A percentile compares a stretch with the other conserved stretches of the same genome.
Evolutionary conservation across 2,329 filamentous ascomycete genomes (phyloP).

Genomic region (Colletotrichum sp.): DNA sequence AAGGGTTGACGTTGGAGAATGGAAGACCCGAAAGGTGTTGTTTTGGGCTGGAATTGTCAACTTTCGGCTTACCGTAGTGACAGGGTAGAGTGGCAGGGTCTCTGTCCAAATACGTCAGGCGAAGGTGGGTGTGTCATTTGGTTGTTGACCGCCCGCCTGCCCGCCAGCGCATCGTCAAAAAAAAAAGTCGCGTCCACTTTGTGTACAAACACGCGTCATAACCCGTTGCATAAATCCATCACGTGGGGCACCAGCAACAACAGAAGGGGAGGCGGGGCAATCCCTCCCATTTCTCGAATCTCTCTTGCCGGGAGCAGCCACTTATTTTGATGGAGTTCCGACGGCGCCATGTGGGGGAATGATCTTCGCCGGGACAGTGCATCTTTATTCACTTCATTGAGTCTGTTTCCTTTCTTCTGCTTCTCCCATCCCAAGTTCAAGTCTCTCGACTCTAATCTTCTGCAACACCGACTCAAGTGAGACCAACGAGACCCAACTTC

Average conservation of each 20-base stretch:
- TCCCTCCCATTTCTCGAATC: background rate
- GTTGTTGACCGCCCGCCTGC: background rate
- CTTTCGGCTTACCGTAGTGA: constrained; percentile 3
- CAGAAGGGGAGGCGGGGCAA: constrained; percentile 4
- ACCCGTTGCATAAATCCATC: constrained; percentile 16
- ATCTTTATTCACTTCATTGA: background rate
- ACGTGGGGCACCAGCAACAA: background rate
- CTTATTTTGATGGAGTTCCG: background rate
- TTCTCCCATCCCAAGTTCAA: background rate
- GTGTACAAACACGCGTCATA: constrained; percentile 17
- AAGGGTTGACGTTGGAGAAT: background rate
- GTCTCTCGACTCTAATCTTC: background rate
- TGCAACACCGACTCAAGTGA: background rate
- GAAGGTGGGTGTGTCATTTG: background rate
- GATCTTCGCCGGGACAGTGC: background rate
- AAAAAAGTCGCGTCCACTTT: constrained; percentile 3
- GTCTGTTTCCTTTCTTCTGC: background rate
- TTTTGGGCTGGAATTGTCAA: constrained; percentile 3
- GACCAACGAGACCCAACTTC: background rate
- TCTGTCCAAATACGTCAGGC: constrained; percentile 1
- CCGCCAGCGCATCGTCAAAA: constrained; percentile 8
- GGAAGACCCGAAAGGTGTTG: background rate
- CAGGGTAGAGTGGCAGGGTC: constrained; percentile 13
- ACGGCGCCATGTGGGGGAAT: background rate
- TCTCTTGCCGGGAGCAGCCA: background rate